Evolutionary conservation across 345 rosid species (phyloP).

Genomic region (Salix exigua): DNA sequence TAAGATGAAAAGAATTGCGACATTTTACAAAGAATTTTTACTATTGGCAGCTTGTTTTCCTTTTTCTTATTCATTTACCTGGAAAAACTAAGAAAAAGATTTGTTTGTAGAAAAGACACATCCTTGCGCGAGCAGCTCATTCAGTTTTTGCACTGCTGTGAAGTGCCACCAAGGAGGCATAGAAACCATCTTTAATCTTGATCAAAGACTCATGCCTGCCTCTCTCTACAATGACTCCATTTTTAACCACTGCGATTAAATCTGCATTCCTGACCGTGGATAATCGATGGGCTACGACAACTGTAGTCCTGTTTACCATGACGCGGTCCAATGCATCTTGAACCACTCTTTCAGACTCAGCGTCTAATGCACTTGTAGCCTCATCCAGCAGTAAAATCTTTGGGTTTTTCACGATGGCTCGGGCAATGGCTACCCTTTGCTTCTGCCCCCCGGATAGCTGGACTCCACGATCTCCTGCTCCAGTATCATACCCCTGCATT

Average conservation of each 20-base stretch:
- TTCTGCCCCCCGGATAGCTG: slow-evolving; percentile 54
- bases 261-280: slow-evolving; percentile 51
- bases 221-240: slow-evolving; percentile 45
- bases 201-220: slow-evolving; percentile 33
- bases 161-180: slow-evolving; percentile 25
- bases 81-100: not conserved
- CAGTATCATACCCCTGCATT: slow-evolving; percentile 43
- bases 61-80: not conserved
- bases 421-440: slow-evolving; percentile 43
- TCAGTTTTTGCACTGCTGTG: slow-evolving; percentile 23
- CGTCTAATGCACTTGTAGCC: slow-evolving; percentile 45
- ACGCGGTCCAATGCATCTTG: slow-evolving; percentile 46
- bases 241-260: slow-evolving; percentile 48
- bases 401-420: slow-evolving; percentile 43
- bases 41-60: not conserved
- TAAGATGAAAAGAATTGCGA: not conserved
- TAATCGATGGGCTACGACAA: slow-evolving; percentile 52
- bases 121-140: not conserved
- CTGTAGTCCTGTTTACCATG: slow-evolving; percentile 42
- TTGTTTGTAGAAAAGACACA: not conserved
- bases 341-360: slow-evolving; percentile 48
- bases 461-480: slow-evolving; percentile 50
- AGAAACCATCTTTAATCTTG: slow-evolving; percentile 19
- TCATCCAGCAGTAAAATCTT: slow-evolving; percentile 39
- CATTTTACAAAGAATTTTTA: not conserved